Evolutionary conservation across 2,329 filamentous ascomycete genomes (phyloP), one percentile per base, ranked within the genome.

Genomic region (Arthrobotrys iridis): DNA sequence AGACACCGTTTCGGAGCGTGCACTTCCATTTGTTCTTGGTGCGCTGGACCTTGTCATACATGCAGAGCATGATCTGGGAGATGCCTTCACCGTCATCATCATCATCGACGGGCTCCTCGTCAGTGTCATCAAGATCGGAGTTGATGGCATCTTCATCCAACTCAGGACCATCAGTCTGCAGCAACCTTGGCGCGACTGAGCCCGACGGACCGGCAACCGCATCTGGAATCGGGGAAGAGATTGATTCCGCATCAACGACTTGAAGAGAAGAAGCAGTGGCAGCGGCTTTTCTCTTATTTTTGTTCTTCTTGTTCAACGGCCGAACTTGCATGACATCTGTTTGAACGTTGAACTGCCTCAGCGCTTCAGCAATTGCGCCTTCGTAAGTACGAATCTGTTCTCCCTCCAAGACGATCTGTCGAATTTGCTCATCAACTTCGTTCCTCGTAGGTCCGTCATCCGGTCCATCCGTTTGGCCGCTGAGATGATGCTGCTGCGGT

Each of bases 11-110:
- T 85, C 98, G 98, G 77, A 99, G 88, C 0, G 93, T 93, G 84
- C 95, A 99, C 91, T 99, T 99, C 92, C 92, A 95, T 88, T 95
- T 99, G 85, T 98, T 99, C 89, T 99, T 99, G 80, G 98, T 95
- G 52, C 95, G 88, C 84, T 98, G 94, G 7, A 99, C 95, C 85
- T 99, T 99, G 85, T 99, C 95, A 82, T 99, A 99, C 82, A 96
- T 97, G 85, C 95, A 99, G 41, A 99, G 89, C 92, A 99, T 98
- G 81, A 96, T 93, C 79, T 96, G 91, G 0, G 90, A 90, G 78
- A 91, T 88, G 45, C 96, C 93, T 74, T 96, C 93, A 11, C 93
- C 92, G 58, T 95, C 93, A 33, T 95, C 92, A 22, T 94, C 92
- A 22, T 95, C 93, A 28, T 91, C 90, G 15, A 88, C 77, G 18